Percentiles rank a stretch among this genome's conserved stretches.
phyloP scores from a whole-genome alignment of 148 eudicot species.

The Bassia scoparia region DNA sequence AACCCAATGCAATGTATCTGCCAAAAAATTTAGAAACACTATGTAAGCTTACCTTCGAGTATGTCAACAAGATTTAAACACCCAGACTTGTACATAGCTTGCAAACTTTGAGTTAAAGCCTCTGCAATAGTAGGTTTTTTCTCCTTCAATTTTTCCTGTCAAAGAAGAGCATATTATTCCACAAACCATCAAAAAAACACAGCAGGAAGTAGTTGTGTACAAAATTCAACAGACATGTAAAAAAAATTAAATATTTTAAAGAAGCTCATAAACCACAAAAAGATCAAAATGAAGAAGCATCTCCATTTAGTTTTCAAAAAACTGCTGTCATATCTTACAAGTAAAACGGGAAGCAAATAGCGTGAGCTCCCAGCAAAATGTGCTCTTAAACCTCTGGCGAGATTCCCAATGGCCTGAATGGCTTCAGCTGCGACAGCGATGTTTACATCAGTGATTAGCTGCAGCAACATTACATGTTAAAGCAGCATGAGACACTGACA shows the following conservation, averaged over 20 bases:
- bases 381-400: constrained; percentile 82
- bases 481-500: constrained; percentile 3
- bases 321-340: constrained; percentile 43
- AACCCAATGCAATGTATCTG: neutral
- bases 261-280: no score
- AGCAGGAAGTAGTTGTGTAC: no score
- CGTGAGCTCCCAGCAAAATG: constrained; percentile 88
- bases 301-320: neutral
- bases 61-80: constrained; percentile 83
- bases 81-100: constrained; percentile 93
- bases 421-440: constrained; percentile 96
- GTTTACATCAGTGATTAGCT: constrained; percentile 93
- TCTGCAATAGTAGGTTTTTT: constrained; percentile 82
- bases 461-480: constrained; percentile 26
- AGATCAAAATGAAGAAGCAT: neutral
- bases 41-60: constrained; percentile 59
- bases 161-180: constrained; percentile 9
- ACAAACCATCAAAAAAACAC: no score
- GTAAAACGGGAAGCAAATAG: constrained; percentile 78
- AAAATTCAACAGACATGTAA: no score
- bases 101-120: constrained; percentile 85
- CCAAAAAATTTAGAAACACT: neutral
- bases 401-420: constrained; percentile 94
- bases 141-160: constrained; percentile 97
- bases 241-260: no score